Conservation (phyloP, 2,329 filamentous ascomycete species). For the Colletotrichum viniferum region DNA sequence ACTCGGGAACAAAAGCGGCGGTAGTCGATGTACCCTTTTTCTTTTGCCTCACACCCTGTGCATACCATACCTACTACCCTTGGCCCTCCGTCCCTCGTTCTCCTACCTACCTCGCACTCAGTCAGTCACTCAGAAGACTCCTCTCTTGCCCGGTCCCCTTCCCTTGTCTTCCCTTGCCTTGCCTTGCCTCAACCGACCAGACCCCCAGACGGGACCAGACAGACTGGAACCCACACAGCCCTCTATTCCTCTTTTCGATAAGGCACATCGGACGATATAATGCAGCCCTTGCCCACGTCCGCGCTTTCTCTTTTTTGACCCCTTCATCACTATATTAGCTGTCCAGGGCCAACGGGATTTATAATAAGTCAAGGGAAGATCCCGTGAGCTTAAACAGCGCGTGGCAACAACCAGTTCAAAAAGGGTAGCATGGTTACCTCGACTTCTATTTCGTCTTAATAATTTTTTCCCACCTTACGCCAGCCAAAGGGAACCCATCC, state of each 20-base stretch:
- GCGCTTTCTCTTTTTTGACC: slow-evolving; percentile 32
- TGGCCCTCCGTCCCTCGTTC: slow-evolving; percentile 28
- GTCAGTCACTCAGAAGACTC: background rate
- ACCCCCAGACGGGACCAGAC: slow-evolving; percentile 1
- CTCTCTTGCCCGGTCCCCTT: slow-evolving; percentile 2
- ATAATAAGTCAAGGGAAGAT: slow-evolving; percentile 34
- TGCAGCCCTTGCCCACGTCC: slow-evolving; percentile 42
- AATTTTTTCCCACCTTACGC: slow-evolving; percentile 13
- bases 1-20: slow-evolving; percentile 45
- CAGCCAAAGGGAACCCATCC: slow-evolving; percentile 13
- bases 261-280: slow-evolving; percentile 54
- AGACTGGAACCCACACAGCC: slow-evolving; percentile 23
- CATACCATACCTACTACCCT: slow-evolving; percentile 22
- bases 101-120: background rate
- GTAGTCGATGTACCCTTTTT: slow-evolving; percentile 35
- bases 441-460: slow-evolving; percentile 20
- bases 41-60: slow-evolving; percentile 16
- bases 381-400: slow-evolving; percentile 26
- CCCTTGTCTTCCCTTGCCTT: background rate
- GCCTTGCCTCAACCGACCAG: background rate
- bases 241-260: slow-evolving; percentile 34
- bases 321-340: slow-evolving; percentile 38
- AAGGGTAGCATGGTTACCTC: slow-evolving; percentile 21
- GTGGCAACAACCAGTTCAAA: slow-evolving; percentile 14
- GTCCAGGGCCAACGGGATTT: slow-evolving; percentile 33